Base-by-base conservation (phyloP, 352 stramenopile genomes). In the Phytophthora lateralis region DNA sequence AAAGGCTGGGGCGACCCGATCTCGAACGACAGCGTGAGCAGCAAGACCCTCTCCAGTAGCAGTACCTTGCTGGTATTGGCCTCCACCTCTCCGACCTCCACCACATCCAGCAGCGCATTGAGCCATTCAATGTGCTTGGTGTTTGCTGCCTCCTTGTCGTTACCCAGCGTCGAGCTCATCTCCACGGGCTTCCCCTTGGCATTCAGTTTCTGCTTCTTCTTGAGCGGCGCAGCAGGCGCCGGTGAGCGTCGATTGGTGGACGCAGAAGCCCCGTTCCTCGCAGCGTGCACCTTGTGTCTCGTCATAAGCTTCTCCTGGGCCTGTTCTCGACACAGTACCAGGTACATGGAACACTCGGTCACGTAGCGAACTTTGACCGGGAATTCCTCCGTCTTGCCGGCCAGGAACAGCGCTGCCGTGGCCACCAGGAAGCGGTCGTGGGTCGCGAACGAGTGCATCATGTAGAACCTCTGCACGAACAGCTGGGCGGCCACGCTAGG, bases 341-440 rank as follows among this genome's bases (percentile, higher is more conserved):
- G 44, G 43, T 76, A 91, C 60, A 94, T 76, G 42, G 75, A 77
- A 58, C 73, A 88, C 66, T 94, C 85, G 43, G 85, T 91, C 48
- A 94, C 63, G 45, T 88, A 76, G 6, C 82, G 85, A 42, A 92
- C 72, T 58, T 94, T 91, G 48, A 94, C 80, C 1, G 80, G 71
- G 60, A 90, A 91, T 34, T 94, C 85, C 62, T 91, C 85, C 17
- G 69, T 75, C 69, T 94, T 94, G 42, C 73, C 76, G 0, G 81
- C 82, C 15, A 94, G 71, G 41, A 92, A 94, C n/a, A 94, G 64
- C 48, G 80, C 81, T 0, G 82, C 81, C 1, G 85, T 90, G 9
- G 78, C 85, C 14, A 94, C 77, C 26, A 92, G 59, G 71, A 91
- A 94, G 26, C 85, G 85, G 55, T 94, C 85, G 63, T 94, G 85